Percentiles rank a stretch among this genome's conserved stretches.
These are phyloP conservation scores for Elsinoe necatrix DNA, from an alignment of 2,329 filamentous ascomycete species.

Conservation along the genomic window DNA sequence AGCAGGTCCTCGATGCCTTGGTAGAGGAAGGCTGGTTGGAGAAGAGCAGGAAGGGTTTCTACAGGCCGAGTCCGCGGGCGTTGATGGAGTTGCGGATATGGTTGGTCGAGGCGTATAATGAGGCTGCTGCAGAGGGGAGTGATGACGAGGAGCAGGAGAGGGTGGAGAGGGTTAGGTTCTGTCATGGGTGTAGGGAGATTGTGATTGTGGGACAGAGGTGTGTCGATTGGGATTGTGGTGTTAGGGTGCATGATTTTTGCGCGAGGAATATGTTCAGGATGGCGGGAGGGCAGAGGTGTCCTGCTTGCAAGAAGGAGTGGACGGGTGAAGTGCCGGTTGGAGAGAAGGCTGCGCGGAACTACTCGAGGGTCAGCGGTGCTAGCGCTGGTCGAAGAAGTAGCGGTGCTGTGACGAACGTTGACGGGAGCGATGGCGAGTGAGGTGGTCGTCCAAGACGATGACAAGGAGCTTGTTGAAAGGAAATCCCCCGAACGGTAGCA, in stretches of 20 bases:
- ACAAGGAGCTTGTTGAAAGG: not conserved
- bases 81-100: constrained; percentile 79
- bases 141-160: constrained; percentile 30
- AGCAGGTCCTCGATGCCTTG: constrained; percentile 60
- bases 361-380: constrained; percentile 18
- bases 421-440: constrained; percentile 17
- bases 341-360: constrained; percentile 37
- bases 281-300: constrained; percentile 53
- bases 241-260: constrained; percentile 71
- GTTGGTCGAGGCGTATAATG: constrained; percentile 85
- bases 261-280: constrained; percentile 64
- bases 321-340: constrained; percentile 45
- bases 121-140: constrained; percentile 49
- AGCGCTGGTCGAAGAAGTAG: constrained; percentile 19
- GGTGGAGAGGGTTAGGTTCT: constrained; percentile 73
- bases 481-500: not conserved
- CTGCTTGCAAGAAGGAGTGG: constrained; percentile 47
- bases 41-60: constrained; percentile 62
- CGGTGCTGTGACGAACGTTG: constrained; percentile 19
- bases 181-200: constrained; percentile 80
- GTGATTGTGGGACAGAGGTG: constrained; percentile 80
- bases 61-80: constrained; percentile 64
- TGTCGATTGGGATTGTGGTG: constrained; percentile 55
- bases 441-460: not conserved
- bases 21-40: constrained; percentile 80